Conservation (phyloP, 2,329 filamentous ascomycete species). For the Sphaerulina musiva region DNA sequence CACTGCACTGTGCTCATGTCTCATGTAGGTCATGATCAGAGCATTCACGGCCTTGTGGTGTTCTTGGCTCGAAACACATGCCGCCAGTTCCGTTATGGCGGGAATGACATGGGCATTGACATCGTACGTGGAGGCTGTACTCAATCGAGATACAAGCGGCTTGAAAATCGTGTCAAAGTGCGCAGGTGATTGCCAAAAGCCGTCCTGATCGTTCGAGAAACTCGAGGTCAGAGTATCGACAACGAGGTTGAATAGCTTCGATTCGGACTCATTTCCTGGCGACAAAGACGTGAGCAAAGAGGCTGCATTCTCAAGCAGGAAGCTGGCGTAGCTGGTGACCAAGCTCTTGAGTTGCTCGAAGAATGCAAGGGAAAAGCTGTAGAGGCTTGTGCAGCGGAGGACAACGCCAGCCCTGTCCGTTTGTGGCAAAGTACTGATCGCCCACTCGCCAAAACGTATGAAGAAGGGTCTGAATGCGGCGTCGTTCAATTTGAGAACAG, state of each 20-base stretch:
- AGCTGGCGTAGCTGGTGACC: conserved; percentile 84
- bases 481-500: conserved; percentile 96
- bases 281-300: conserved; percentile 48
- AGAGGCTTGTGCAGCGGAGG: conserved; percentile 67
- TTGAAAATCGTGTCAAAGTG: conserved; percentile 71
- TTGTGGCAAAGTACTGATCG: conserved; percentile 54
- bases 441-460: conserved; percentile 77
- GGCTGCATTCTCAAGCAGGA: conserved; percentile 70
- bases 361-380: conserved; percentile 71
- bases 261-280: conserved; percentile 43
- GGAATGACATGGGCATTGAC: conserved; percentile 54
- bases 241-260: conserved; percentile 61
- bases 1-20: conserved; percentile 63
- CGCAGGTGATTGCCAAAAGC: conserved; percentile 89
- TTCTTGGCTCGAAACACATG: conserved; percentile 73
- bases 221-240: conserved; percentile 65
- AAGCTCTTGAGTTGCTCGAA: conserved; percentile 87
- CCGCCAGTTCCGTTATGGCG: conserved; percentile 70
- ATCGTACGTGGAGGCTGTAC: conserved; percentile 41
- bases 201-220: conserved; percentile 84
- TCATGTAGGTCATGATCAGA: conserved; percentile 68
- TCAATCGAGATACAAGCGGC: conserved; percentile 60
- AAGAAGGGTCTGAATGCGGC: conserved; percentile 89
- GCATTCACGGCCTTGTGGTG: conserved; percentile 87
- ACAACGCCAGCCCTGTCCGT: conserved; percentile 53